phyloP scores from a whole-genome alignment of 2,329 filamentous ascomycete genomes.

The Aspergillus sp. region DNA sequence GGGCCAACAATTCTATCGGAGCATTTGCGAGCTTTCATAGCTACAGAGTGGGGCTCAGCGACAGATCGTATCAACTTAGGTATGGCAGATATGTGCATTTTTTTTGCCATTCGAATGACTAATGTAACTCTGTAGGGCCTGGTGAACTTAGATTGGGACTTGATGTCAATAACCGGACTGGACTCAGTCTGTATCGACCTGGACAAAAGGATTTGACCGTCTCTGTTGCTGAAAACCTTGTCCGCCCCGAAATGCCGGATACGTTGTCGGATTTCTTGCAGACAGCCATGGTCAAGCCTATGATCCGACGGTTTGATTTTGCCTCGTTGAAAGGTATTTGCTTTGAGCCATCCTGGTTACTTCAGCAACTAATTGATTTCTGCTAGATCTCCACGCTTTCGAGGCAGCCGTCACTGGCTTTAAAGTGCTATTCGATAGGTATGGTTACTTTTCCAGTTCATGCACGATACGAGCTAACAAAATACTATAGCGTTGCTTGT shows the following conservation, averaged over 20 bases:
- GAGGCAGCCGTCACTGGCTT: slow-evolving; percentile 76
- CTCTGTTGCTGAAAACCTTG: slow-evolving; percentile 65
- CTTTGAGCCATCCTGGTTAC: neutral
- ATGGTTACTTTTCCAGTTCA: slow-evolving; percentile 11
- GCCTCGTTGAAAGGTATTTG: slow-evolving; percentile 45
- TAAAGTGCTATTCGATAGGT: slow-evolving; percentile 66
- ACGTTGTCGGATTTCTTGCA: slow-evolving; percentile 63
- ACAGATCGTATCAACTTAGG: slow-evolving; percentile 78
- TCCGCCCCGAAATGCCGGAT: slow-evolving; percentile 57
- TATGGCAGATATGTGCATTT: slow-evolving; percentile 22
- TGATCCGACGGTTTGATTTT: slow-evolving; percentile 69
- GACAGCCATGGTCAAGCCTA: slow-evolving; percentile 52
- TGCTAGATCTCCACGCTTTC: slow-evolving; percentile 68
- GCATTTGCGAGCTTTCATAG: slow-evolving; percentile 67
- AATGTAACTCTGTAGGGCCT: slow-evolving; percentile 42
- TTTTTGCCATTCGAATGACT: neutral
- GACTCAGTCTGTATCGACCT: slow-evolving; percentile 64
- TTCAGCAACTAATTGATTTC: slow-evolving; percentile 7
- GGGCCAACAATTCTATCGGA: slow-evolving; percentile 71
- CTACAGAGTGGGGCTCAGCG: slow-evolving; percentile 70
- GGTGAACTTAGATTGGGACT: slow-evolving; percentile 67
- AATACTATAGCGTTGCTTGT: slow-evolving; percentile 51
- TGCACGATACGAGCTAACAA: neutral
- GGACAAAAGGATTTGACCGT: slow-evolving; percentile 74
- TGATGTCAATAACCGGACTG: slow-evolving; percentile 57